These are phyloP conservation scores for Erysimum cheiri DNA, from an alignment of 441 rosid species.

Conservation along the genomic window DNA sequence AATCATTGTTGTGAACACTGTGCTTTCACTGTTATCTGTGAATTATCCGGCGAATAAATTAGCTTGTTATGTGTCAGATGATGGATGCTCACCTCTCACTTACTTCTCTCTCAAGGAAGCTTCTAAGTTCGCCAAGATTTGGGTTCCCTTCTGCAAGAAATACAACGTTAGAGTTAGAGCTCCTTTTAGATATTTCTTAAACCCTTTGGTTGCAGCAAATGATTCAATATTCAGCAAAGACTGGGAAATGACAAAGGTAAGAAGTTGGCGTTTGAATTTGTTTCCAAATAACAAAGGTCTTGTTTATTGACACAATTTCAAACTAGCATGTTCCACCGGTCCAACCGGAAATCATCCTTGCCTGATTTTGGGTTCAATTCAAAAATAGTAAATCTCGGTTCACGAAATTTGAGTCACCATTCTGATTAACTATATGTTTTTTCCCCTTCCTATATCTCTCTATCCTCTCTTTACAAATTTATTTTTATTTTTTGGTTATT, in stretches of 20 bases:
- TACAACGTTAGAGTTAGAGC: not conserved
- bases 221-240: slow-evolving; percentile 48
- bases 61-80: slow-evolving; percentile 82
- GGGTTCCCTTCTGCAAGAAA: slow-evolving; percentile 69
- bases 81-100: slow-evolving; percentile 61
- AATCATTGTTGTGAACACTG: slow-evolving; percentile 63
- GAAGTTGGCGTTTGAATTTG: not conserved
- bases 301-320: no score
- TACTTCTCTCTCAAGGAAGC: slow-evolving; percentile 65
- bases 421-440: no score
- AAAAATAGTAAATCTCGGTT: no score
- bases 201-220: not conserved
- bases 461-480: no score
- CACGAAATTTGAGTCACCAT: no score
- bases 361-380: no score
- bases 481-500: no score
- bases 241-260: slow-evolving; percentile 57
- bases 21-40: slow-evolving; percentile 69
- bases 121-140: slow-evolving; percentile 64
- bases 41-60: slow-evolving; percentile 74
- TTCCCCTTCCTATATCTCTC: no score
- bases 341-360: no score
- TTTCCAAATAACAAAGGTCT: no score
- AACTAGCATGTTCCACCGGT: no score
- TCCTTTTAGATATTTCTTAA: no score